phyloP scores from a whole-genome alignment of 441 rosid genomes.

The Kokia cookei region DNA sequence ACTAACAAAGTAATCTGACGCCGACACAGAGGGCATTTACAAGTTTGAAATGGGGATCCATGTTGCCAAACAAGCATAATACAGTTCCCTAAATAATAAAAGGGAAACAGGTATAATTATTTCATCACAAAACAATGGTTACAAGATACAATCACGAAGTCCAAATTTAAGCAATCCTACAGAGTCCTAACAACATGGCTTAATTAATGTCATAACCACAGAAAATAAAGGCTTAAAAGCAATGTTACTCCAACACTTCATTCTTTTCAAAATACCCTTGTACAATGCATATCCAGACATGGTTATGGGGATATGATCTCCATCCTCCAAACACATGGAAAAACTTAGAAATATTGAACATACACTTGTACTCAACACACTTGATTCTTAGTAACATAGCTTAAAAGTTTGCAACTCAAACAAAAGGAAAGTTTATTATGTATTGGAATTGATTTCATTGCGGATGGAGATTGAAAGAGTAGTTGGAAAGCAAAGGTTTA shows the following conservation, averaged over 20 bases:
- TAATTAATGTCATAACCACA: not conserved
- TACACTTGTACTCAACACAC: not conserved
- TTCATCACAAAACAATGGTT: not conserved
- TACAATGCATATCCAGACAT: not conserved
- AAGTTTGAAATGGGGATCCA: conserved; percentile 64
- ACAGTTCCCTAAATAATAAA: conserved; percentile 46
- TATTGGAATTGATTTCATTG: not conserved
- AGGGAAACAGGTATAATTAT: not conserved
- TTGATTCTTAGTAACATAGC: not conserved
- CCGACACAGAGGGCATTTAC: conserved; percentile 86
- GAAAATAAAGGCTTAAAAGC: not conserved
- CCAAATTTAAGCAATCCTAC: not conserved
- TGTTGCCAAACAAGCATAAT: conserved; percentile 87
- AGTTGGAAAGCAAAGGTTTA: not conserved
- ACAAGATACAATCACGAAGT: not conserved
- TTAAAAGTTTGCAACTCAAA: not conserved
- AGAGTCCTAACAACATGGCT: not conserved
- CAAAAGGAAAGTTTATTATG: not conserved
- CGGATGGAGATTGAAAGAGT: not conserved
- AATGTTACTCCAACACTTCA: not conserved
- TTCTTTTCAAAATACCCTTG: not conserved
- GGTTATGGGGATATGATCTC: not conserved
- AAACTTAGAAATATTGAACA: not conserved
- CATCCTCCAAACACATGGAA: not conserved
- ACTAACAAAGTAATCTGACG: conserved; percentile 71